phyloP scores from a whole-genome alignment of 305 asterid genomes.

The Solanum aculeatissimum region DNA sequence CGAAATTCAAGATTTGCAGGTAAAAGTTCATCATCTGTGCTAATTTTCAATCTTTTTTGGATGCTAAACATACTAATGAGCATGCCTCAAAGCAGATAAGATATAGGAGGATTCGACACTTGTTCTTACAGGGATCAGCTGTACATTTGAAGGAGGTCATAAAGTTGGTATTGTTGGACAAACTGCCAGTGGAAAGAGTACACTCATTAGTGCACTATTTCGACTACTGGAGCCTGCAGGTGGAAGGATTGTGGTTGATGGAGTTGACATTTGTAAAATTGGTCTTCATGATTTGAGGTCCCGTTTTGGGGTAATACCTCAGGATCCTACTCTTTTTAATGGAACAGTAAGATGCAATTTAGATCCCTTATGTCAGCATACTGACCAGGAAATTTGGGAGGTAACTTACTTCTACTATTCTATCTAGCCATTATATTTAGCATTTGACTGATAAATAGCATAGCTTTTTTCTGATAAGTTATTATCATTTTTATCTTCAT shows the following conservation, averaged over 20 bases:
- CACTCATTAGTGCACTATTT: constrained; percentile 75
- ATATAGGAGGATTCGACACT: constrained; percentile 62
- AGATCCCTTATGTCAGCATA: constrained; percentile 68
- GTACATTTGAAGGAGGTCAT: constrained; percentile 79
- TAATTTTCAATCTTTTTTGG: neutral
- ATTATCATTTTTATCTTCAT: neutral
- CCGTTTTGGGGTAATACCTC: constrained; percentile 83
- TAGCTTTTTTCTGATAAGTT: neutral
- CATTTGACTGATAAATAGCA: neutral
- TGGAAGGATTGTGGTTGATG: constrained; percentile 83
- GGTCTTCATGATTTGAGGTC: constrained; percentile 93
- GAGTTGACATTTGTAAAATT: constrained; percentile 49
- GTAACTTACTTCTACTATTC: constrained; percentile 6
- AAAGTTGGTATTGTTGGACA: constrained; percentile 84
- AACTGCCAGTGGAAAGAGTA: constrained; percentile 95
- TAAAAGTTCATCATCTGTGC: constrained; percentile 1
- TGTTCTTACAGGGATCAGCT: constrained; percentile 70
- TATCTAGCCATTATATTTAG: neutral
- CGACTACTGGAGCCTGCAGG: constrained; percentile 81
- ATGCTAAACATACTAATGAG: neutral
- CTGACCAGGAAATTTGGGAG: constrained; percentile 80
- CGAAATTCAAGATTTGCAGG: constrained; percentile 66
- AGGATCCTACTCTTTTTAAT: constrained; percentile 83
- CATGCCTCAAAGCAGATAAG: constrained; percentile 35
- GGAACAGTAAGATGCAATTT: constrained; percentile 85